Base-by-base conservation (phyloP, 2,329 filamentous ascomycete genomes). In the Xylaria sp. region DNA sequence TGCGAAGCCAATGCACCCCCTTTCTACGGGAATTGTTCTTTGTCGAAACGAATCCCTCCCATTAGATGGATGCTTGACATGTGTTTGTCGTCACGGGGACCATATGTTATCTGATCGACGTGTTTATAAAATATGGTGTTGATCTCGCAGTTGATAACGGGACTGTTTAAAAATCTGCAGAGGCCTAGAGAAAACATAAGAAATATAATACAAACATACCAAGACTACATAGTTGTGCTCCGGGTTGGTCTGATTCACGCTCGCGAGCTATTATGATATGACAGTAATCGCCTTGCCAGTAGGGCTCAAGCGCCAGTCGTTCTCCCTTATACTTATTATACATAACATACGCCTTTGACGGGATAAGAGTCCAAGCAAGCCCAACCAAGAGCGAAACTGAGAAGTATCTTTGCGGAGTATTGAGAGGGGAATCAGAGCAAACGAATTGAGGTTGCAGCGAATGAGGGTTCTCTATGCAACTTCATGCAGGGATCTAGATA, bases 401-500 rank as follows among this genome's bases (percentile, higher is more conserved):
- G 27, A 42, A 51, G 45, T 27, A 56, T 24, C 17, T 53, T 59
- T 45, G 32, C 42, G 32, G 30, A 48, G 21, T 42, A 54, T 30
- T 32, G 55, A 24, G 56, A 48, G 56, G 56, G 17, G 32, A 19
- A 12, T 32, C 21, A 48, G 47, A 27, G 51, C 51, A 66, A 59
- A 55, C 60, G 50, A 58, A 55, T 48, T 56, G 24, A 30, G 27
- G 42, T 50, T 51, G 42, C 32, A 55, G 54, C 60, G 60, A 69
- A 69, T 58, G 47, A 58, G 58, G 42, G 19, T 30, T 17, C 47
- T 27, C 59, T 48, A 63, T 67, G 64, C 60, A 56, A 45, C 58
- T 45, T 42, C 56, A 60, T 50, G 61, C 61, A 70, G 62, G 68
- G 68, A 70, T 69, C 57, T 57, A 69, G 45, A 57, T 56, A 45